phyloP scores from a whole-genome alignment of 177 flowering plant genomes.

The Vitis hybrid region DNA sequence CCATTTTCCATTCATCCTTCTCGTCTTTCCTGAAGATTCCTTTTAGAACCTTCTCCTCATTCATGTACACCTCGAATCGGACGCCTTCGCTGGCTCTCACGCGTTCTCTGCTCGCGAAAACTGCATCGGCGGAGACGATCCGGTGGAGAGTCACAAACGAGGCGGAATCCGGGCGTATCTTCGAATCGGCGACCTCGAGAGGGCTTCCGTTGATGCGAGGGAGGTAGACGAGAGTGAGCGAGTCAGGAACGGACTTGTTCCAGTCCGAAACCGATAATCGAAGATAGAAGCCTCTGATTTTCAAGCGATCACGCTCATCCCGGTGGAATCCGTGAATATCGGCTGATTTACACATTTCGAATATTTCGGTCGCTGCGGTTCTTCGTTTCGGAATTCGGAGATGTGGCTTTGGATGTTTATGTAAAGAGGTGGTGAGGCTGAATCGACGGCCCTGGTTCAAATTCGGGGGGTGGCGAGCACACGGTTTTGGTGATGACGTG shows the following conservation, averaged over 20 bases:
- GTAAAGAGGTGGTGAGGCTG: too few species aligned
- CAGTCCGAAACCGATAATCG: slow-evolving; percentile 25
- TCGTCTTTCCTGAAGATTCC: slow-evolving; percentile 53
- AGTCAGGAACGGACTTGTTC: slow-evolving; percentile 28
- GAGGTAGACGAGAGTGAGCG: slow-evolving; percentile 49
- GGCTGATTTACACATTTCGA: slow-evolving; percentile 44
- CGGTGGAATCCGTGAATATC: slow-evolving; percentile 20
- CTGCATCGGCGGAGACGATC: slow-evolving; percentile 23
- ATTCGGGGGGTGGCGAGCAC: slow-evolving; percentile 24
- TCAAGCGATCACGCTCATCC: slow-evolving; percentile 21
- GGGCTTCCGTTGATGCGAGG: slow-evolving; percentile 43
- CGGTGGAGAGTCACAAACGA: slow-evolving; percentile 67
- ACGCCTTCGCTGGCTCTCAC: slow-evolving; percentile 57
- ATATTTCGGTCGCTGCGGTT: not conserved
- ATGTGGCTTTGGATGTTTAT: not conserved
- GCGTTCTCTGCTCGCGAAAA: slow-evolving; percentile 45
- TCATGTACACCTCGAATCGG: slow-evolving; percentile 57
- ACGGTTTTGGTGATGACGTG: slow-evolving; percentile 20
- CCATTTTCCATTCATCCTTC: slow-evolving; percentile 48
- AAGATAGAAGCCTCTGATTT: slow-evolving; percentile 40
- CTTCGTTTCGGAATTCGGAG: not conserved
- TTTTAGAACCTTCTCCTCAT: slow-evolving; percentile 54
- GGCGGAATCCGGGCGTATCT: slow-evolving; percentile 46
- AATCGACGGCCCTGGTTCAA: not conserved
- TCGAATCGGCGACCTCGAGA: slow-evolving; percentile 46